phyloP scores from a whole-genome alignment of 2,329 filamentous ascomycete species.

The Scorias spongiosa region DNA sequence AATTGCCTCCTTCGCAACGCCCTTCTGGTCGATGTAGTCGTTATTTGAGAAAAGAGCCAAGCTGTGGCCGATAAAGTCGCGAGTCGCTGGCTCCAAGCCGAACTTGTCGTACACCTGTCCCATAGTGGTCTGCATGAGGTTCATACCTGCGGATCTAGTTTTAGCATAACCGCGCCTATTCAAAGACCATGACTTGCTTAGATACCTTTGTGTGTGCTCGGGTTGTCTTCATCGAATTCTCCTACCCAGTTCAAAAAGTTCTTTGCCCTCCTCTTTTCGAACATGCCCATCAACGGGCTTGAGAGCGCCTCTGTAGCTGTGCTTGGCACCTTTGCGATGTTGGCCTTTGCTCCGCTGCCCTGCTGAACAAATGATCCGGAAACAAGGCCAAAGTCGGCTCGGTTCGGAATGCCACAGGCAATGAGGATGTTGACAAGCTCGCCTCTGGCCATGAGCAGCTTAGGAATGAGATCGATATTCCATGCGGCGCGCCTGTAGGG shows the following conservation, averaged over 20 bases:
- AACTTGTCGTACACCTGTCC: constrained; percentile 99
- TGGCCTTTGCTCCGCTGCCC: constrained; percentile 64
- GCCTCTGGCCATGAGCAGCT: constrained; percentile 96
- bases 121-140: constrained; percentile 70
- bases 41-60: constrained; percentile 95
- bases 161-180: constrained; percentile 4
- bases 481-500: constrained; percentile 81
- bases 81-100: constrained; percentile 72
- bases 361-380: constrained; percentile 95
- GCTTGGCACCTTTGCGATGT: constrained; percentile 90
- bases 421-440: constrained; percentile 98
- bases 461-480: constrained; percentile 98
- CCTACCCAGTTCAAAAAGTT: constrained; percentile 94
- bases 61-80: constrained; percentile 93
- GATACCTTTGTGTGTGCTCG: constrained; percentile 78
- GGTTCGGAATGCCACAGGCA: constrained; percentile 59
- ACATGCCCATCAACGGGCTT: constrained; percentile 90
- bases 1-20: constrained; percentile 68
- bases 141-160: constrained; percentile 42
- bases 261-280: constrained; percentile 95
- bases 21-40: constrained; percentile 61
- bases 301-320: constrained; percentile 80
- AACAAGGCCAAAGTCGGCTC: constrained; percentile 47
- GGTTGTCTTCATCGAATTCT: constrained; percentile 66
- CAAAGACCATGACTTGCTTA: background rate